phyloP scores from a whole-genome alignment of 208 protist species.

The Crithidia brevicula region DNA sequence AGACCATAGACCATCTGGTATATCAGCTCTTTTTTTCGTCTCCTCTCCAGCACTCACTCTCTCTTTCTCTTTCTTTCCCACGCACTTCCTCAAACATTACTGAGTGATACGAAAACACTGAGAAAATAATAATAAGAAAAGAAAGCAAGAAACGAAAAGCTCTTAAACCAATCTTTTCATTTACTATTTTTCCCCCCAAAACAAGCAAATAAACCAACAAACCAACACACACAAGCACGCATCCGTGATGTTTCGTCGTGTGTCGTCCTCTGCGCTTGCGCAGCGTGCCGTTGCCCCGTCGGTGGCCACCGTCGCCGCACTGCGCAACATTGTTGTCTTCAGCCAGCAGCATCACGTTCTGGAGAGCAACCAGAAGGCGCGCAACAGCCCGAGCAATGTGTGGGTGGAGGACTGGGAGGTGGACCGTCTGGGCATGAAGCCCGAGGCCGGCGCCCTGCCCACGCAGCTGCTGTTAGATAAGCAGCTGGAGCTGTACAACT shows the following conservation, averaged over 20 bases:
- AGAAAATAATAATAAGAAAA: slow-evolving; percentile 5
- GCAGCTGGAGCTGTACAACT: slow-evolving; percentile 89
- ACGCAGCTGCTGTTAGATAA: slow-evolving; percentile 82
- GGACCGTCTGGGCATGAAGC: slow-evolving; percentile 64
- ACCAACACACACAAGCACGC: slow-evolving; percentile 11
- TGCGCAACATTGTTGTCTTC: slow-evolving; percentile 80
- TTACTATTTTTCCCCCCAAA: too few relatives aligned
- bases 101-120: too few relatives aligned
- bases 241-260: slow-evolving; percentile 56
- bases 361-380: slow-evolving; percentile 86
- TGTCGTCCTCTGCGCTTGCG: slow-evolving; percentile 22
- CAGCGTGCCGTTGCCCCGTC: slow-evolving; percentile 10
- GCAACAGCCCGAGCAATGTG: slow-evolving; percentile 85
- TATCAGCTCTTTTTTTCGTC: slow-evolving; percentile 24
- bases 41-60: slow-evolving; percentile 12
- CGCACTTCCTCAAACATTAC: neutral
- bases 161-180: too few relatives aligned
- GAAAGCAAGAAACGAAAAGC: slow-evolving; percentile 4
- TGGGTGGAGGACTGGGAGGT: slow-evolving; percentile 92
- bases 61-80: neutral
- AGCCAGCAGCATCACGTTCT: slow-evolving; percentile 89
- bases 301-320: slow-evolving; percentile 19
- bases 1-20: slow-evolving; percentile 4
- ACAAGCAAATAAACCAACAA: too few relatives aligned
- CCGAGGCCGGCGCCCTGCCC: slow-evolving; percentile 67